These are phyloP conservation scores for Exophiala sp. DNA, from an alignment of 2,329 filamentous ascomycete species.

Conservation along the genomic window DNA sequence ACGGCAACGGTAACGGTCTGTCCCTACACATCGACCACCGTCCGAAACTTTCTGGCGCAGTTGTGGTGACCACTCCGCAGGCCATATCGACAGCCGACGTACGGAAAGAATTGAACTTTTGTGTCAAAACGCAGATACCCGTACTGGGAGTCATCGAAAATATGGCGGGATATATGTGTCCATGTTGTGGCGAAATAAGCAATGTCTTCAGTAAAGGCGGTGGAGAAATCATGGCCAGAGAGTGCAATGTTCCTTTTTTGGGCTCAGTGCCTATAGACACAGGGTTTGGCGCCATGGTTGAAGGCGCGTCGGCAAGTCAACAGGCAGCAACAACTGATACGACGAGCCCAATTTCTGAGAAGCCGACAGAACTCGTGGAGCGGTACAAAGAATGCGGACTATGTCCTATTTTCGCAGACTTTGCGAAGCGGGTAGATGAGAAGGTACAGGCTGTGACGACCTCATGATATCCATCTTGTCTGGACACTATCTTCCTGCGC, in stretches of 20 bases:
- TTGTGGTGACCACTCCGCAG: constrained; percentile 94
- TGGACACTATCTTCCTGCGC: not conserved
- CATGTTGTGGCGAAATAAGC: constrained; percentile 74
- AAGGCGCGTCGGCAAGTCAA: constrained; percentile 46
- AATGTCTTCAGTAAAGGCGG: constrained; percentile 92
- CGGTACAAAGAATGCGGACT: constrained; percentile 25
- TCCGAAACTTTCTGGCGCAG: constrained; percentile 72
- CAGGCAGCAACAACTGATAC: not conserved
- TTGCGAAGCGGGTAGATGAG: constrained; percentile 20
- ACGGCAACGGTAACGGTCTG: constrained; percentile 21
- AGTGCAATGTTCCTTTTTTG: constrained; percentile 79
- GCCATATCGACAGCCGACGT: constrained; percentile 92
- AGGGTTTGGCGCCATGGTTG: constrained; percentile 82
- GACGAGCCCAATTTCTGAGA: constrained; percentile 8
- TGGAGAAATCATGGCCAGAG: constrained; percentile 80
- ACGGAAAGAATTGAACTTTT: constrained; percentile 92
- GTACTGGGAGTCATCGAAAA: constrained; percentile 93
- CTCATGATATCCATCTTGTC: not conserved
- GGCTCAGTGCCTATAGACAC: constrained; percentile 89
- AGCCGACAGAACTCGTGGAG: constrained; percentile 21
- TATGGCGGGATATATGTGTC: constrained; percentile 62
- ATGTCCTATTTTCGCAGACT: constrained; percentile 23
- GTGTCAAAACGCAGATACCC: constrained; percentile 72
- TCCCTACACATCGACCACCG: constrained; percentile 36
- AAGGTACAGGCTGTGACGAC: constrained; percentile 5